Evolutionary conservation across 2,329 filamentous ascomycete species (phyloP).

Genomic region (Fusarium devonianum): DNA sequence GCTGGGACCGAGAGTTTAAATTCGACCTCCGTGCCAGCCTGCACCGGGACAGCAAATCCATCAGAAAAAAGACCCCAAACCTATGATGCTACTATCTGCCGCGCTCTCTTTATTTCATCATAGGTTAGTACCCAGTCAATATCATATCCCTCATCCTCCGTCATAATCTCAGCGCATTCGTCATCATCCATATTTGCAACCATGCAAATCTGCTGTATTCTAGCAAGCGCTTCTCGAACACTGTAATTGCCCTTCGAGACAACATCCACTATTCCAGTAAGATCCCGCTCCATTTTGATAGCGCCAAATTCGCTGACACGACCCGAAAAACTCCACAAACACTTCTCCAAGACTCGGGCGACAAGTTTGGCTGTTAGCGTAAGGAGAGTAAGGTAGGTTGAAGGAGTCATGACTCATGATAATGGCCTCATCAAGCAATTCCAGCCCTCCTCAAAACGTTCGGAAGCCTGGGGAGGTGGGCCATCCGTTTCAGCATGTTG

Average conservation of each 20-base stretch:
- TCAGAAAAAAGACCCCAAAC: background rate
- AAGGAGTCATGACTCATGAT: background rate
- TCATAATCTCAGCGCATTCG: background rate
- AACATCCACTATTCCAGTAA: background rate
- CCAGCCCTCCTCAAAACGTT: background rate
- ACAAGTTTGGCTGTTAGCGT: background rate
- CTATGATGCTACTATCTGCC: background rate
- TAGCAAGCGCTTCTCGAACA: background rate
- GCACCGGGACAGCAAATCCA: no score
- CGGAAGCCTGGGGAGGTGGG: background rate
- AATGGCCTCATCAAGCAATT: slow-evolving; percentile 1
- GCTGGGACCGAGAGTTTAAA: no score
- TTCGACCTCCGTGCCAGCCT: no score
- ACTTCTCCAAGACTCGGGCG: background rate
- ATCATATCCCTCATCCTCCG: background rate
- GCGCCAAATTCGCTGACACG: background rate
- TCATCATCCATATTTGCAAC: slow-evolving; percentile 4
- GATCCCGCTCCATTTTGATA: slow-evolving; percentile 1
- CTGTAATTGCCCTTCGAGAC: background rate
- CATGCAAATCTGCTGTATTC: background rate
- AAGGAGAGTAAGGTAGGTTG: background rate
- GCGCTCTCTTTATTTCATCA: background rate
- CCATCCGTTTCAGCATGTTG: background rate
- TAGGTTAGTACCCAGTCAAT: background rate
- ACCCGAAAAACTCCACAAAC: background rate